Evolutionary conservation across 2,329 filamentous ascomycete species (phyloP), one percentile per base, ranked within the genome.

Genomic region (Pseudocercospora fijiensis): DNA sequence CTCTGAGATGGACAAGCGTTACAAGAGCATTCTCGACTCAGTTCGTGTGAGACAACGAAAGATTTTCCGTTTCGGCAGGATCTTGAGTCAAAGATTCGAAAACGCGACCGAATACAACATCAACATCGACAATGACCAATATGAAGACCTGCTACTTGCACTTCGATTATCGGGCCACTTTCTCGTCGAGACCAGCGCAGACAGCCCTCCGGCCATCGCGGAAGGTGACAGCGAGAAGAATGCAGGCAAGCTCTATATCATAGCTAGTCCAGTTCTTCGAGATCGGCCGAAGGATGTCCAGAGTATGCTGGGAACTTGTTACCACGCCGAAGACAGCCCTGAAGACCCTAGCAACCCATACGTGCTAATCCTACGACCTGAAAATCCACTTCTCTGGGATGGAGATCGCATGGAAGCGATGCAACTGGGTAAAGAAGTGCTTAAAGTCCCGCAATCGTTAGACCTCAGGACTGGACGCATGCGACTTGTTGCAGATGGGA

Each of bases 71-170:
- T 98, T 98, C 78, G 95, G 91, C 18, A 87, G 92, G 69, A 91
- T 96, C 75, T 79, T 99, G 60, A 93, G 90, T 71, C 91, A 96
- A 74, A 88, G 94, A 63, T 99, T 99, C 73, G 95, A 99, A 76
- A 98, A 99, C 74, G 91, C 91, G 4, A 96, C 92, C 9, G 95
- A 99, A 76, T 96, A 95, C 77, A 96, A 91, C 76, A 90, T 98
- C 73, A 88, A 90, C 37, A 84, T 92, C 60, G 81, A 85, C 4
- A 83, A 85, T 8, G 87, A 90, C 30, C 85, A 86, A 65, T 82
- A 96, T 65, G 87, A 88, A 64, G 87, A 90, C 41, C 85, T 99
- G 27, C 90, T 93, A 68, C 90, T 96, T 69, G 86, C 91, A 24
- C 83, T 99, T 8, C 86, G 91, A 11, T 83, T 90, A 47, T 90